These are phyloP conservation scores for Helicostylum pulchrum DNA, from an alignment of 192 early-diverging fungal species.

Conservation along the genomic window DNA sequence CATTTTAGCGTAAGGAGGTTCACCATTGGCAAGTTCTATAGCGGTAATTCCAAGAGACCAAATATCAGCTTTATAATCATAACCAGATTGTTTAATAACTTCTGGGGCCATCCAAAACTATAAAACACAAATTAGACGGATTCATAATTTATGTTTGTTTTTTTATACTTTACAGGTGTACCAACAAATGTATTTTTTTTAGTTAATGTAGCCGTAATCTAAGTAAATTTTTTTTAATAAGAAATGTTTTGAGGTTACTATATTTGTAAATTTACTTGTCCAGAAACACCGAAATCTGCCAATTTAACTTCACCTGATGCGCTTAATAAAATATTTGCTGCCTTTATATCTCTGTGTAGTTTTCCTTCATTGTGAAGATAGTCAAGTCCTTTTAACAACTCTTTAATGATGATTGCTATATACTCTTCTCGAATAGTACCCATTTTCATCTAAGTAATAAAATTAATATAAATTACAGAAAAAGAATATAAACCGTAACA, in stretches of 20 bases:
- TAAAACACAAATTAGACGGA: neutral
- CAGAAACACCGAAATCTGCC: slow-evolving; percentile 98
- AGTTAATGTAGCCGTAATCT: slow-evolving; percentile 82
- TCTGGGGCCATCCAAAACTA: slow-evolving; percentile 93
- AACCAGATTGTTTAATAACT: slow-evolving; percentile 91
- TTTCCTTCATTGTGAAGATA: slow-evolving; percentile 91
- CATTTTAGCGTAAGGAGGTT: slow-evolving; percentile 89
- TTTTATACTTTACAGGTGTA: slow-evolving; percentile 64
- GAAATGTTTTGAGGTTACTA: slow-evolving; percentile 4
- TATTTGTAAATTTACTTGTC: slow-evolving; percentile 60
- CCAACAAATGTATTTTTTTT: slow-evolving; percentile 98
- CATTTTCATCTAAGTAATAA: slow-evolving; percentile 70
- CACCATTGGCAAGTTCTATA: slow-evolving; percentile 91
- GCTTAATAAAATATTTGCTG: slow-evolving; percentile 80
- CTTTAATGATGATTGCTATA: slow-evolving; percentile 89
- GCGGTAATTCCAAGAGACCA: slow-evolving; percentile 98
- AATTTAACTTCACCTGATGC: slow-evolving; percentile 84
- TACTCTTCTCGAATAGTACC: slow-evolving; percentile 81
- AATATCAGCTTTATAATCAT: slow-evolving; percentile 95
- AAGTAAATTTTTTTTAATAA: no score
- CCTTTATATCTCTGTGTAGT: slow-evolving; percentile 95
- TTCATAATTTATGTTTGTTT: neutral
- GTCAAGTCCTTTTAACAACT: slow-evolving; percentile 85
- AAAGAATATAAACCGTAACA: neutral
- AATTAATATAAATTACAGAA: neutral